A percentile compares a stretch with the other conserved stretches of the same genome.
Evolutionary conservation across 345 rosid species (phyloP).

Genomic region (Aquilaria yunnanensis): DNA sequence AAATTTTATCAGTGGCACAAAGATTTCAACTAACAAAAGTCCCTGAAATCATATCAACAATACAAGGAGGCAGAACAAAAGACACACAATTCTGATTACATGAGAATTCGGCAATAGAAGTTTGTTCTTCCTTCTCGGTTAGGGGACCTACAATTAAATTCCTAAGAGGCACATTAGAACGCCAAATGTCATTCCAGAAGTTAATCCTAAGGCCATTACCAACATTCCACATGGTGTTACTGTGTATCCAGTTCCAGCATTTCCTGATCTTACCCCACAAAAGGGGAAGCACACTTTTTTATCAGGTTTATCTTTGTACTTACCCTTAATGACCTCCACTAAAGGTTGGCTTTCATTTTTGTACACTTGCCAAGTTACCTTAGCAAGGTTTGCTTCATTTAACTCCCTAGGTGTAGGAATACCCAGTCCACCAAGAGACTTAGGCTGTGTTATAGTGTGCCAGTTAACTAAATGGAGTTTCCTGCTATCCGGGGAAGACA

Average conservation of each 20-base stretch:
- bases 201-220: too few species aligned
- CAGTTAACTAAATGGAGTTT: background rate
- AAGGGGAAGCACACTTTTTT: background rate
- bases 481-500: background rate
- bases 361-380: background rate
- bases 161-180: too few species aligned
- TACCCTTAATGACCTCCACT: background rate
- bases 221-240: too few species aligned
- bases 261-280: too few species aligned
- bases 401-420: background rate
- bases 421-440: background rate
- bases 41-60: background rate
- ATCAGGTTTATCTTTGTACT: background rate
- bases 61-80: background rate
- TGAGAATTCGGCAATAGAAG: too few species aligned
- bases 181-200: too few species aligned
- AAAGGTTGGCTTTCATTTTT: background rate
- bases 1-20: background rate
- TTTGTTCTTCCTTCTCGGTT: too few species aligned
- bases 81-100: background rate
- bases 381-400: background rate
- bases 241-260: too few species aligned
- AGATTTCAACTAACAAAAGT: background rate
- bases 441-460: background rate
- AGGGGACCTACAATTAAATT: too few species aligned